A percentile compares a stretch with the other conserved stretches of the same genome.
Conservation (phyloP, 2,329 filamentous ascomycete genomes). For the Fusarium acutatum region DNA sequence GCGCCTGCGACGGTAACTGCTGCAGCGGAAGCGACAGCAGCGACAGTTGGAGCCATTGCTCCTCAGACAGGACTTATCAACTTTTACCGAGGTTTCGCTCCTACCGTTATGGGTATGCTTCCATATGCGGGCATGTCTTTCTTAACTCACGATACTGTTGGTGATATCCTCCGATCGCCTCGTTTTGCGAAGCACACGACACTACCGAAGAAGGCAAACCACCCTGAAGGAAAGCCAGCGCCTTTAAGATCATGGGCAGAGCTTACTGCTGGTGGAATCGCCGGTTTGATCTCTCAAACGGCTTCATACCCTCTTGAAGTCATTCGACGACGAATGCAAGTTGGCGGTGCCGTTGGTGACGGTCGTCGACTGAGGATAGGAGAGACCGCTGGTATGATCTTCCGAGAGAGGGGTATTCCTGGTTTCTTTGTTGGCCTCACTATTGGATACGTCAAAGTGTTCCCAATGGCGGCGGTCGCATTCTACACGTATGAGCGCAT, state of each 20-base stretch:
- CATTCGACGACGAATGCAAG: slow-evolving; percentile 92
- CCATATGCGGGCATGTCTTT: slow-evolving; percentile 97
- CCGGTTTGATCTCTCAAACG: slow-evolving; percentile 90
- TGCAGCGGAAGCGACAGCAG: slow-evolving; percentile 53
- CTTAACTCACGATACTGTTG: slow-evolving; percentile 89
- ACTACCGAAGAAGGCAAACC: slow-evolving; percentile 66
- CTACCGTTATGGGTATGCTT: slow-evolving; percentile 92
- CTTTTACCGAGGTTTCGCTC: slow-evolving; percentile 94
- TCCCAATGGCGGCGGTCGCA: slow-evolving; percentile 82
- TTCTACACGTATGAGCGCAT: slow-evolving; percentile 73
- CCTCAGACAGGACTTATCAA: slow-evolving; percentile 79
- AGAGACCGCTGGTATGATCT: slow-evolving; percentile 81
- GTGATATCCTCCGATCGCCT: slow-evolving; percentile 81
- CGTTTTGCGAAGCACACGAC: slow-evolving; percentile 77
- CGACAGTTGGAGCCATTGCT: slow-evolving; percentile 54
- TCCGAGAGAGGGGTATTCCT: slow-evolving; percentile 75
- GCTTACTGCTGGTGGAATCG: slow-evolving; percentile 82
- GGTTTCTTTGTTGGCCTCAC: slow-evolving; percentile 94
- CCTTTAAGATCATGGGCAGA: slow-evolving; percentile 88
- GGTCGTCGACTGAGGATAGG: slow-evolving; percentile 79
- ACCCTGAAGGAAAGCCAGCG: slow-evolving; percentile 68
- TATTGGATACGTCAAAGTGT: slow-evolving; percentile 94
- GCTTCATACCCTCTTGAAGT: slow-evolving; percentile 94
- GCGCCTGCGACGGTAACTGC: slow-evolving; percentile 45
- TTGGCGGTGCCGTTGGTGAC: slow-evolving; percentile 92